Base-by-base conservation (phyloP, 495 filamentous ascomycete genomes). In the Penicillium taxi region DNA sequence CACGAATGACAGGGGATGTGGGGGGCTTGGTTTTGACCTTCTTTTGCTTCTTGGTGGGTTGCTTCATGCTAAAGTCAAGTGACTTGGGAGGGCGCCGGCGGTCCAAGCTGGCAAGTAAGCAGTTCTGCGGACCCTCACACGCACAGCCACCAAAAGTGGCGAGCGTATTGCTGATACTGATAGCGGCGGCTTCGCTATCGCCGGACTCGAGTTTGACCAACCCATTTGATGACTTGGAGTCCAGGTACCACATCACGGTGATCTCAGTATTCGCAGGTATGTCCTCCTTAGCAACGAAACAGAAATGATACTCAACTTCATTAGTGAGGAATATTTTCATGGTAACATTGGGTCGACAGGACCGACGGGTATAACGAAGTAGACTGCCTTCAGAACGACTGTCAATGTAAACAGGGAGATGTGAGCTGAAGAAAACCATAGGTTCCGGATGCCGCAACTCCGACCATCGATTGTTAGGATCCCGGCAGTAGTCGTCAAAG, bases 131-230 rank as follows among this genome's bases (percentile, higher is more conserved):
- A 3, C 74, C 58, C 35, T 78, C 70, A 57, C 89, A 96, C 4
- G 88, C 87, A 62, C 89, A 96, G 6, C 84, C 86, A 18, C 89
- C 89, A 54, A 88, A 84, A 50, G 91, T 82, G 4, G 84, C 79
- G 2, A 94, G 75, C 6, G 91, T 77, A 29, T 72, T 75, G 40
- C 79, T 74, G n/a, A 89, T 74, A 69, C 75, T 78, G 13, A 64
- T 61, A 11, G 67, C 63, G 20, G 63, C 66, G 8, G 69, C 63
- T 14, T 72, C 69, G 33, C 54, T 66, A 35, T 68, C 67, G 32
- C 47, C 51, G 7, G 51, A 58, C 42, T 72, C 61, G 34, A 66
- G 58, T 30, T 66, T 71, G n/a, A 69, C 61, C 26, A 71, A 45
- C 7, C 68, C 63, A 37, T 69, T 68, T 8, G 59, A 52, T 23